Conservation (phyloP, 2,329 filamentous ascomycete genomes). For the Talaromyces verruculosus region DNA sequence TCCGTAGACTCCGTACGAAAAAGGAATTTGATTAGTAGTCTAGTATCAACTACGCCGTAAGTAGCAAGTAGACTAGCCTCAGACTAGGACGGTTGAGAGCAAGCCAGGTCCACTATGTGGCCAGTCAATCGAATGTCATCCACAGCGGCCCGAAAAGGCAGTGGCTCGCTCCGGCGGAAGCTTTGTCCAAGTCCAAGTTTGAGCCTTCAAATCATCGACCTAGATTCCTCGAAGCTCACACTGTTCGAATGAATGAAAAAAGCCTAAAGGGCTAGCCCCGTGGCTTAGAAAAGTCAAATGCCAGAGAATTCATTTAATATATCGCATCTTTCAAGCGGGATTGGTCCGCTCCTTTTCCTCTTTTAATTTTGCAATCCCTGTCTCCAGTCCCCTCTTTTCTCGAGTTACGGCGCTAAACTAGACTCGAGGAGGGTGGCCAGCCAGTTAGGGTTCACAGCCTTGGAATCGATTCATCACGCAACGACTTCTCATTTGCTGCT, state of each 20-base stretch:
- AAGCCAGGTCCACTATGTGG: conserved; percentile 16
- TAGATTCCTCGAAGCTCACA: not conserved
- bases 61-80: not conserved
- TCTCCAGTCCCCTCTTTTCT: not conserved
- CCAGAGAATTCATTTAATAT: conserved; percentile 4
- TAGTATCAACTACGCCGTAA: not conserved
- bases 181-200: conserved; percentile 17
- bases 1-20: not conserved
- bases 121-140: conserved; percentile 12
- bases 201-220: conserved; percentile 2
- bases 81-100: not conserved
- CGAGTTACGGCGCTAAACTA: conserved; percentile 19
- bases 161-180: conserved; percentile 19
- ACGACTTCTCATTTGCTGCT: not conserved
- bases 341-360: conserved; percentile 7
- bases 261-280: not conserved
- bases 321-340: conserved; percentile 10
- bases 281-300: conserved; percentile 12
- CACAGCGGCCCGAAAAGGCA: conserved; percentile 19
- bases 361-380: not conserved
- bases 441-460: conserved; percentile 7
- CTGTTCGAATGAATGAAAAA: not conserved
- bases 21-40: not conserved
- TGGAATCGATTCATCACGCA: not conserved
- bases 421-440: conserved; percentile 14